Base-by-base conservation (phyloP, 148 eudicot genomes). In the Polygonum maritimum region DNA sequence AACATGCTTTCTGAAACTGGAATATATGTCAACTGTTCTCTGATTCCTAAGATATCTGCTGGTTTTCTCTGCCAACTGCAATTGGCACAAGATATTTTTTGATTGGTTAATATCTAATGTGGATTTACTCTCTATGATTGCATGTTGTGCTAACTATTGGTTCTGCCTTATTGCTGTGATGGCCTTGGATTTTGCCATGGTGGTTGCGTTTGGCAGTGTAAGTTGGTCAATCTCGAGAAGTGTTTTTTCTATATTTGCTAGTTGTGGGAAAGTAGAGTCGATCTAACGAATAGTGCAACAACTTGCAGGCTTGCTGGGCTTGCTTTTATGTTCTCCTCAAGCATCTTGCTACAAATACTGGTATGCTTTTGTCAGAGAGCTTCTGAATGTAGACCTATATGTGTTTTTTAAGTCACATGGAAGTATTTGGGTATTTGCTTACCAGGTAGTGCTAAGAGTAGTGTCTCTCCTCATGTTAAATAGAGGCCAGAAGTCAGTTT, bases 251-350 rank as follows among this genome's bases (percentile, higher is more conserved):
- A 31, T 35, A 0, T 41, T 3, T 67, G 11, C 4, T 55, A 71
- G 9, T 74, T 55, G 69, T 6, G 57, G n/a, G 3, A 54, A 18
- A 49, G 12, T 52, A 35, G 80, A 16, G 73, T 6, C 49, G 11
- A 22, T 82, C 69, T 84, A 18, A 73, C 74, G 51, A 69, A 67
- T 40, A 80, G 39, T 55, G 79, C 31, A 38, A 51, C 52, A 16
- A 77, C 74, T 39, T 81, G 82, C 93, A 93, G 98, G 80, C 94
- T 93, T 81, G 96, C 91, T 44, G 98, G 93, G 40, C 92, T 93
- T 65, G 98, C 96, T n/a, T 91, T 89, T 83, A 93, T 91, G 89
- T 93, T 89, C 74, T 93, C 98, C 16, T 73, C 91, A 54, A 93
- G 98, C 87, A 88, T 93, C 79, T 81, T 93, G 83, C 78, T 91